These are phyloP conservation scores for Akanthomyces muscarius DNA, from an alignment of 2,329 filamentous ascomycete species.

Conservation along the genomic window DNA sequence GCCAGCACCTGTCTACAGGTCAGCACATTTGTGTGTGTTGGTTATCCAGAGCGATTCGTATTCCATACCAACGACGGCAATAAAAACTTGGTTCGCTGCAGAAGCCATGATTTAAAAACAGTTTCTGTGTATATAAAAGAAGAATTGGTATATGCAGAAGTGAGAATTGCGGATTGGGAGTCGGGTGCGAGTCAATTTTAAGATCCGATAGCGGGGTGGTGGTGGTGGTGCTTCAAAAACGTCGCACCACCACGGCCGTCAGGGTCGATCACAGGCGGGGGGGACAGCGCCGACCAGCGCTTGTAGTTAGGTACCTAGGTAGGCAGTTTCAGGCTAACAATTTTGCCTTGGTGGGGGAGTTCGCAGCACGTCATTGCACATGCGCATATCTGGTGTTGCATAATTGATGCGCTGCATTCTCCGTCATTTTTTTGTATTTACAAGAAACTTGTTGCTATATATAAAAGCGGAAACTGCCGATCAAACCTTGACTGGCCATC, in stretches of 20 bases:
- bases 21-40: neutral
- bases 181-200: constrained; percentile 15
- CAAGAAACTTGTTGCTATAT: neutral
- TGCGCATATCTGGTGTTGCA: neutral
- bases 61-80: constrained; percentile 49
- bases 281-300: constrained; percentile 7
- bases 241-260: neutral
- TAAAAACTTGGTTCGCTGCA: constrained; percentile 44
- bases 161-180: neutral
- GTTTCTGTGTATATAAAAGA: neutral
- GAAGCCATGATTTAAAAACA: constrained; percentile 36
- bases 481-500: neutral
- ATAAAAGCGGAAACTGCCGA: neutral
- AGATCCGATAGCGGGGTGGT: constrained; percentile 17
- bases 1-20: constrained; percentile 63
- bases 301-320: neutral
- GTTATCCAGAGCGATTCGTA: neutral
- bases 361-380: constrained; percentile 12
- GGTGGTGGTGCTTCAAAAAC: neutral
- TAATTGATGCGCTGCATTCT: neutral
- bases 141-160: neutral
- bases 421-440: neutral
- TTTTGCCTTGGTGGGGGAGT: constrained; percentile 2
- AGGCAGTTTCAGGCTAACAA: neutral
- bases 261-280: neutral